Conservation (phyloP, 768 basidiomycete genomes). For the Hygrocybe coccinea region DNA sequence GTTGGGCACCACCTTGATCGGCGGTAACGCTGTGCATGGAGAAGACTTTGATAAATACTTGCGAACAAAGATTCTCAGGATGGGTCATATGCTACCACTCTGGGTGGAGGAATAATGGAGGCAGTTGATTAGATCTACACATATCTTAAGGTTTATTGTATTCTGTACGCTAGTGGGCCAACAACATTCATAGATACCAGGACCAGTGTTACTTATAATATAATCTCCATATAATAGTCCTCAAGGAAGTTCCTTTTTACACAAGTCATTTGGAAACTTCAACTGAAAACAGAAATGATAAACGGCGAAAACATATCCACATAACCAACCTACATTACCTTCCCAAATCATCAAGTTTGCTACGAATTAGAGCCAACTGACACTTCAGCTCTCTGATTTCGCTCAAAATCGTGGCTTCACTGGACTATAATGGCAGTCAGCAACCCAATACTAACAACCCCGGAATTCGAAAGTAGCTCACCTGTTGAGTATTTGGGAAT, state of each 20-base stretch:
- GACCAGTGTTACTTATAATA: too few species aligned
- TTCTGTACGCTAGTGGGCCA: too few species aligned
- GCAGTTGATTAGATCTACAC: too few species aligned
- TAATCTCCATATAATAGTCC: too few species aligned
- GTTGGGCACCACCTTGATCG: slow-evolving; percentile 76
- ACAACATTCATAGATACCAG: too few species aligned
- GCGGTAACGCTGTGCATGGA: slow-evolving; percentile 69
- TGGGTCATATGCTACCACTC: slow-evolving; percentile 89
- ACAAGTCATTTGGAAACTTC: too few species aligned
- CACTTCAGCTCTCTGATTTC: slow-evolving; percentile 58
- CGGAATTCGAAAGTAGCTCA: slow-evolving; percentile 30
- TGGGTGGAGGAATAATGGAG: slow-evolving; percentile 35
- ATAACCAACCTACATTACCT: neutral
- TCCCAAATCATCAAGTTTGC: neutral
- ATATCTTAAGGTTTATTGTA: too few species aligned
- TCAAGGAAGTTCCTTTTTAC: too few species aligned
- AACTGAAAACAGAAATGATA: too few species aligned
- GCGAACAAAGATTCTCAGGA: slow-evolving; percentile 90
- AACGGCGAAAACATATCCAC: too few species aligned
- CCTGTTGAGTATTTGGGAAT: slow-evolving; percentile 71
- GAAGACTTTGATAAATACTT: slow-evolving; percentile 92
- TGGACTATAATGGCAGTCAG: slow-evolving; percentile 45
- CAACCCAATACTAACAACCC: neutral
- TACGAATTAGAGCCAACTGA: slow-evolving; percentile 25
- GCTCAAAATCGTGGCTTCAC: slow-evolving; percentile 59